These are phyloP conservation scores for Paramecium primaurelia DNA, from an alignment of 73 alveolate species.

Conservation along the genomic window DNA sequence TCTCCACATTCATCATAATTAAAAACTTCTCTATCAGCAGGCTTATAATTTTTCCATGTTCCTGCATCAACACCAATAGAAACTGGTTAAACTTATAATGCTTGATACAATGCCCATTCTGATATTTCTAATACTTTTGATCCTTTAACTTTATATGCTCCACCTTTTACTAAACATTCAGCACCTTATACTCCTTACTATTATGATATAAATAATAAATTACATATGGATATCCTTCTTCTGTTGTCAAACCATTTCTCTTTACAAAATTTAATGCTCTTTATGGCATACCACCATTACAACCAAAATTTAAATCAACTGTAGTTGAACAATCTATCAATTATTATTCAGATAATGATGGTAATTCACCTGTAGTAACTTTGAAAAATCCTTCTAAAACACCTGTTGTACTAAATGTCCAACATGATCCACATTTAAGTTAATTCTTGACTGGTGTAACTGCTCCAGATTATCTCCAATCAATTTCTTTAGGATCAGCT, in stretches of 20 bases:
- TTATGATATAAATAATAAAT: not conserved
- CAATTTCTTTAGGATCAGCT: constrained; percentile 40
- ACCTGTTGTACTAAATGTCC: constrained; percentile 85
- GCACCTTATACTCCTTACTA: constrained; percentile 49
- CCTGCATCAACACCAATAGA: constrained; percentile 71
- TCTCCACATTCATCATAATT: constrained; percentile 56
- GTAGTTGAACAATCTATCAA: constrained; percentile 79
- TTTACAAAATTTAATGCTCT: constrained; percentile 70
- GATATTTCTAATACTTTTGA: not conserved
- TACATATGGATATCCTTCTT: constrained; percentile 67
- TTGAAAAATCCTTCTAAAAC: constrained; percentile 71
- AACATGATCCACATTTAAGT: constrained; percentile 87
- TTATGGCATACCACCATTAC: constrained; percentile 88
- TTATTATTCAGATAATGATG: constrained; percentile 73
- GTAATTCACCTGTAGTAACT: constrained; percentile 38
- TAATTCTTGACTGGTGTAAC: constrained; percentile 67
- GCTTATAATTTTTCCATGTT: constrained; percentile 55
- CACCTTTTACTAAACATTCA: constrained; percentile 53
- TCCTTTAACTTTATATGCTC: not conserved
- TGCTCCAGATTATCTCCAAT: constrained; percentile 48
- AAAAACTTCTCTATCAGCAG: constrained; percentile 31
- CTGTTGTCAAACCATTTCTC: constrained; percentile 69
- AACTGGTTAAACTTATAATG: constrained; percentile 53
- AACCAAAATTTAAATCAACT: constrained; percentile 69
- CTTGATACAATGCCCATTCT: constrained; percentile 46